A percentile compares a stretch with the other conserved stretches of the same genome.
Conservation (phyloP, 169 alveolate species). For the Cryptosporidium baileyi region DNA sequence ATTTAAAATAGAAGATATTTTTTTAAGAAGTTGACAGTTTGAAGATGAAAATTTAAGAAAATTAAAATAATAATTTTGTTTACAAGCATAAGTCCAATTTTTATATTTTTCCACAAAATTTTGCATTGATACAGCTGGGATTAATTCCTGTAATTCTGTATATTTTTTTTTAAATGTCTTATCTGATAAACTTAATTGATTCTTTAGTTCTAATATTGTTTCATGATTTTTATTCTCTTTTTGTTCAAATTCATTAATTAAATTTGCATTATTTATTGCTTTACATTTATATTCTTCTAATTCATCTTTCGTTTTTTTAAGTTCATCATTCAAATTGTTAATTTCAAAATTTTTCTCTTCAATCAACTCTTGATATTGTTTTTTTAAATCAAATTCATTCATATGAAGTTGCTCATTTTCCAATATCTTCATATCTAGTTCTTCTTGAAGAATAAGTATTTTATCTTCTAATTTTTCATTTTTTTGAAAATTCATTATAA, state of each 20-base stretch:
- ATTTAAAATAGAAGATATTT: neutral
- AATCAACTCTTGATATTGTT: conserved; percentile 6
- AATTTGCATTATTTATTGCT: neutral
- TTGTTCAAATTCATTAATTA: neutral
- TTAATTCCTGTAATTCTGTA: neutral
- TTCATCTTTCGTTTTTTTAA: neutral
- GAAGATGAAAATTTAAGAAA: neutral
- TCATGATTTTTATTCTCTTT: neutral
- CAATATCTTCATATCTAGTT: conserved; percentile 54
- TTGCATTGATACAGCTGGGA: neutral
- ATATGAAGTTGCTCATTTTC: conserved; percentile 73
- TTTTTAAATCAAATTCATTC: conserved; percentile 66
- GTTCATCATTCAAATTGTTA: neutral
- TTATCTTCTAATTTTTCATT: conserved; percentile 42
- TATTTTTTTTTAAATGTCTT: neutral
- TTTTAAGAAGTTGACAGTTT: neutral
- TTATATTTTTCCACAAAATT: neutral
- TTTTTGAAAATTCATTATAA: conserved; percentile 21
- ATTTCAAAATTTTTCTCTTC: neutral
- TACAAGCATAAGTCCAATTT: conserved; percentile 2
- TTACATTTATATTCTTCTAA: neutral
- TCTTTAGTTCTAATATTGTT: neutral
- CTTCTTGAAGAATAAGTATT: conserved; percentile 70
- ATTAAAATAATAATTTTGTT: neutral
- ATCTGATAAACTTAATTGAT: neutral